Evolutionary conservation across 257 asterid genomes (phyloP).

Genomic region (Eustoma russellianum): DNA sequence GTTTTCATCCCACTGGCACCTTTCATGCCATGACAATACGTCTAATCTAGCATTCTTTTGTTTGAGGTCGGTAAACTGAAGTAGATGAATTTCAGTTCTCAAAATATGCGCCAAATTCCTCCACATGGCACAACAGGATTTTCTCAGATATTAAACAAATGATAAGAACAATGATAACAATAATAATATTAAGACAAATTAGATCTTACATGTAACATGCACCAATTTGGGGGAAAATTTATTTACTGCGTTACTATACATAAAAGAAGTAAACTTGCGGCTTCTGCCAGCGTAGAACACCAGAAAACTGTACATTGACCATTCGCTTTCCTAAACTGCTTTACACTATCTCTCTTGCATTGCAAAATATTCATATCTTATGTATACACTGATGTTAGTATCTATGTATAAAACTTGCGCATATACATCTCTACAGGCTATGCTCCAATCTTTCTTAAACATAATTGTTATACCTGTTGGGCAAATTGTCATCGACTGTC

Average conservation of each 20-base stretch:
- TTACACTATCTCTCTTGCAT: not conserved
- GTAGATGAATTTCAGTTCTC: too few species aligned
- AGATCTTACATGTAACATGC: too few species aligned
- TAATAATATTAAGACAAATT: too few species aligned
- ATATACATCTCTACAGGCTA: not conserved
- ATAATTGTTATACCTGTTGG: not conserved
- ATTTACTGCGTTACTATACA: not conserved
- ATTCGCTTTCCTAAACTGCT: not conserved
- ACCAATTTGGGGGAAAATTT: too few species aligned
- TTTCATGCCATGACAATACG: too few species aligned
- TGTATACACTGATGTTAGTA: not conserved
- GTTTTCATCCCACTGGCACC: too few species aligned
- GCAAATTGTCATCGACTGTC: not conserved
- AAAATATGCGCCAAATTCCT: too few species aligned
- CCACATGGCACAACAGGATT: too few species aligned
- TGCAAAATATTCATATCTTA: not conserved
- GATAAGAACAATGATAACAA: too few species aligned
- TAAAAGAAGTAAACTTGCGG: not conserved
- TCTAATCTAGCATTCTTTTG: too few species aligned
- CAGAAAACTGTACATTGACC: constrained; percentile 3
- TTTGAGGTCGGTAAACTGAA: too few species aligned
- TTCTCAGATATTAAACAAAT: too few species aligned
- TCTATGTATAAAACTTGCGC: not conserved
- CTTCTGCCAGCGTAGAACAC: not conserved
- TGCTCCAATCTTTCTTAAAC: not conserved